Evolutionary conservation across 2,329 filamentous ascomycete genomes (phyloP), one percentile per base, ranked within the genome.

Genomic region (Arthrocladium fulminans): DNA sequence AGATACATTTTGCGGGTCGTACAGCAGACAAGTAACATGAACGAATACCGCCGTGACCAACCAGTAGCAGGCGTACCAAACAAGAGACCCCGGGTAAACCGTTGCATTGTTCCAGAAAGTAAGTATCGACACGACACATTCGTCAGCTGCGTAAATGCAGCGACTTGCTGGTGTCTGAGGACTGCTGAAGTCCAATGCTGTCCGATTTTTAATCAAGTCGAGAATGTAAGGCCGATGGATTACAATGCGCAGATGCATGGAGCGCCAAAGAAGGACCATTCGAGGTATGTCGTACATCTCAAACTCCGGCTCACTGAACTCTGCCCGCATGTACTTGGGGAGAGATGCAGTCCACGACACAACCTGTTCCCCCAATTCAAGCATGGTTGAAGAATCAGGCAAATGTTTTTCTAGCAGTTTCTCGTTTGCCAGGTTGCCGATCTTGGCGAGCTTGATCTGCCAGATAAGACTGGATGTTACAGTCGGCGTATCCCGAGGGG

Each of bases 231-330:
- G 57, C 2, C 57, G 51, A 35, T 57, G 55, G 23, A 59, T 53
- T 22, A 59, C 54, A 10, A 59, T 59, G 15, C 57, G 54, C 5
- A 59, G 50, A 45, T 59, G 55, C 41, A 57, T 58, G 1, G 57
- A 57, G 1, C 57, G 44, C 55, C 57, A 59, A 2, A 59, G 35
- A 1, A 58, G 51, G 9, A 58, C 48, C 6, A 53, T 47, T 15
- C 52, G 49, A 1, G 57, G 52, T 12, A 29, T 17, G 24, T 17
- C 30, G 24, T 20, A 46, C 15, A 59, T 49, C 10, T 59, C 55
- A 22, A 57, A 53, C 6, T 48, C 49, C 9, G 50, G 44, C 15
- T 55, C 51, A 17, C 19, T 15, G 27, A 15, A 46, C 9, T 32
- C 43, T 30, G 43, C 43, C 8, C 29, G 25, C 43, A 46, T 46